Evolutionary conservation across 805 yeast species (phyloP).

Genomic region (Wickerhamiella azymoides): DNA sequence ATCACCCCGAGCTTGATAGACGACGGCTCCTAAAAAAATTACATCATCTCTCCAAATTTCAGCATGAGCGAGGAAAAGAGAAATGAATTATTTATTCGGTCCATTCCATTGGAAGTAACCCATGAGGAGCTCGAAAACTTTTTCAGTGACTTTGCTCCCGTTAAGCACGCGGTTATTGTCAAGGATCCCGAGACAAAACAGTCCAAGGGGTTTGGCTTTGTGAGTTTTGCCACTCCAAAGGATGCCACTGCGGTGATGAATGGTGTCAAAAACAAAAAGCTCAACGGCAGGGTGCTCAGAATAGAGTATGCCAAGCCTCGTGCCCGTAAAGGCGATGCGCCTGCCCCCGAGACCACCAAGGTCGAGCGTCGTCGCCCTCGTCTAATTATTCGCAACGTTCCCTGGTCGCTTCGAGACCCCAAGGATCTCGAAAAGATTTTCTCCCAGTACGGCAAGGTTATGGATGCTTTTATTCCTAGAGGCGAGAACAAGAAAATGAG

Average conservation of each 20-base stretch:
- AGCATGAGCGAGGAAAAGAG: conserved; percentile 9
- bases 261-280: conserved; percentile 48
- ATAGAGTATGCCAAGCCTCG: conserved; percentile 88
- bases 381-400: conserved; percentile 78
- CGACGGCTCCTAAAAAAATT: background rate
- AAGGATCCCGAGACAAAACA: conserved; percentile 52
- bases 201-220: conserved; percentile 93
- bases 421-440: conserved; percentile 57
- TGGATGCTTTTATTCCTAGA: conserved; percentile 79
- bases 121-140: conserved; percentile 68
- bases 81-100: conserved; percentile 57
- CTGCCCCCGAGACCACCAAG: conserved; percentile 10
- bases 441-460: conserved; percentile 68
- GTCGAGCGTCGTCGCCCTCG: conserved; percentile 76
- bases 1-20: background rate
- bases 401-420: conserved; percentile 86
- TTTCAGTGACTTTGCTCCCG: conserved; percentile 88
- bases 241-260: conserved; percentile 68
- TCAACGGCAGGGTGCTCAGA: conserved; percentile 51
- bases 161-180: conserved; percentile 87
- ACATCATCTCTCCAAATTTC: conserved; percentile 11
- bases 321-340: conserved; percentile 39
- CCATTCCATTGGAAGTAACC: conserved; percentile 69
- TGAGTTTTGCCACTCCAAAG: conserved; percentile 70
- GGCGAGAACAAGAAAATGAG: conserved; percentile 78